phyloP scores from a whole-genome alignment of 192 early-diverging fungal genomes.

The Glomus cerebriforme region DNA sequence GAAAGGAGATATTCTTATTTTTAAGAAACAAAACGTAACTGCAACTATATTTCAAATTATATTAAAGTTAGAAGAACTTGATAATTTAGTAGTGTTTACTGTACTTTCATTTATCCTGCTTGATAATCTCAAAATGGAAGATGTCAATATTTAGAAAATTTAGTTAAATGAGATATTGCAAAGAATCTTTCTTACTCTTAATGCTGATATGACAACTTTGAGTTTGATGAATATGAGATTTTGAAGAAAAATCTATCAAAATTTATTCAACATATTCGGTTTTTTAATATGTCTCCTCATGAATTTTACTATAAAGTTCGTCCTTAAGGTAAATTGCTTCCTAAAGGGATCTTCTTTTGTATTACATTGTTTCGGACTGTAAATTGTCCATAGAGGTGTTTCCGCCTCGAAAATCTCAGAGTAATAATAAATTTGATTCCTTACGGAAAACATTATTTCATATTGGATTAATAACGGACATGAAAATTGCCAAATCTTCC shows the following conservation, averaged over 20 bases:
- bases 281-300: background rate
- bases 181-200: background rate
- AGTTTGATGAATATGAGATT: background rate
- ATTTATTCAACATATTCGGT: constrained; percentile 1
- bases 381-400: background rate
- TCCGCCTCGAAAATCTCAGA: background rate
- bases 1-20: background rate
- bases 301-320: constrained; percentile 18
- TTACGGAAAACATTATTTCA: constrained; percentile 16
- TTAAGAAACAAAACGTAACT: constrained; percentile 4
- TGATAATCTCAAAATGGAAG: background rate
- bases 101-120: background rate
- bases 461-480: constrained; percentile 14
- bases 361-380: background rate
- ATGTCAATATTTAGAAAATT: constrained; percentile 5
- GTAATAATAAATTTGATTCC: constrained; percentile 12
- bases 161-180: constrained; percentile 15
- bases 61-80: constrained; percentile 10
- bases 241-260: background rate
- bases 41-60: background rate
- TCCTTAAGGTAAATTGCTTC: background rate
- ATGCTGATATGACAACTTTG: background rate
- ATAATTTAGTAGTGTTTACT: too few relatives aligned
- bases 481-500: background rate
- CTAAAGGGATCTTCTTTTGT: background rate